Evolutionary conservation across 2,329 filamentous ascomycete species (phyloP).

Genomic region (Phyllosticta ampelicida): DNA sequence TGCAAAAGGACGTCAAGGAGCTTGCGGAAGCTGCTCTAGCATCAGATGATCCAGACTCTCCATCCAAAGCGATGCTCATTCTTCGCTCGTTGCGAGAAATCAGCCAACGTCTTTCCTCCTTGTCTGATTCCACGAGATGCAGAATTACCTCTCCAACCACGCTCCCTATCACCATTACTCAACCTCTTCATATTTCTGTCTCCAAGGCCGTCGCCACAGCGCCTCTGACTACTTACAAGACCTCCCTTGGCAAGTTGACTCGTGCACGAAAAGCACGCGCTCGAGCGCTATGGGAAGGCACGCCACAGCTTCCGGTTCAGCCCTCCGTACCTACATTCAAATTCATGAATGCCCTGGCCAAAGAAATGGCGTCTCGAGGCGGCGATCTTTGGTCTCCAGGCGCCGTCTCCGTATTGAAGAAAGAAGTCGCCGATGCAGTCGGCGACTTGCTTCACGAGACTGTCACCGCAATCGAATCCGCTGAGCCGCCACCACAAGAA

Average conservation of each 20-base stretch:
- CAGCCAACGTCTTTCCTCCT: slow-evolving; percentile 49
- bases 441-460: slow-evolving; percentile 27
- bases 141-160: slow-evolving; percentile 17
- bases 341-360: slow-evolving; percentile 55
- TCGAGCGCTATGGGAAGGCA: slow-evolving; percentile 68
- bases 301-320: slow-evolving; percentile 62
- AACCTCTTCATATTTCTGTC: slow-evolving; percentile 53
- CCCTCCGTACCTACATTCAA: slow-evolving; percentile 66
- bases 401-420: slow-evolving; percentile 55
- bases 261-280: slow-evolving; percentile 45
- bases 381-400: slow-evolving; percentile 70
- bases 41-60: slow-evolving; percentile 26
- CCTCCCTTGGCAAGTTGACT: slow-evolving; percentile 33
- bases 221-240: slow-evolving; percentile 34
- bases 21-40: slow-evolving; percentile 22
- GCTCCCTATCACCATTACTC: slow-evolving; percentile 43
- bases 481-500: slow-evolving; percentile 11
- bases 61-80: slow-evolving; percentile 49
- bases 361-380: slow-evolving; percentile 58
- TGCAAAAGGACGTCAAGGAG: slow-evolving; percentile 40
- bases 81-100: slow-evolving; percentile 66
- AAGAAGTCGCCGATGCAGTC: slow-evolving; percentile 42
- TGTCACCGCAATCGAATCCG: slow-evolving; percentile 12
- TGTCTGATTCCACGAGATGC: slow-evolving; percentile 21
- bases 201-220: slow-evolving; percentile 42